Evolutionary conservation across 768 basidiomycete species (phyloP).

Genomic region (Boletus fagicola): DNA sequence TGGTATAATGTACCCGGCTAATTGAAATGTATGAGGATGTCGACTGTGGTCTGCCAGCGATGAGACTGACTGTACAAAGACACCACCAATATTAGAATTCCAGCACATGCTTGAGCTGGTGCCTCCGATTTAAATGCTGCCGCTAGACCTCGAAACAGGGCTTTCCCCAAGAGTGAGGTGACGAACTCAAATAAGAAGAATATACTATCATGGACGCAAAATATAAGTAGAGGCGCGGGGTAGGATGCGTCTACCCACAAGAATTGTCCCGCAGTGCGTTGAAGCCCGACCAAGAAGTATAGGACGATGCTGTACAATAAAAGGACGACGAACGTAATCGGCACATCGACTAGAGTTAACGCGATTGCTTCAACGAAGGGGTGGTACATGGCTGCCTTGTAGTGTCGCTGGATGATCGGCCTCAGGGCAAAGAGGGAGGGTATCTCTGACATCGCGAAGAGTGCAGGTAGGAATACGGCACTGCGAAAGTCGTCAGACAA

Average conservation of each 20-base stretch:
- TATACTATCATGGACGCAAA: constrained; percentile 36
- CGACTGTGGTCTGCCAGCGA: too few species aligned
- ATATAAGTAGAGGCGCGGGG: constrained; percentile 9
- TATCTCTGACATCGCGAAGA: constrained; percentile 60
- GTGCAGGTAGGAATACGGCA: constrained; percentile 54
- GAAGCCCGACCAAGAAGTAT: constrained; percentile 63
- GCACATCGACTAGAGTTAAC: constrained; percentile 47
- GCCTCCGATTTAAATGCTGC: constrained; percentile 58
- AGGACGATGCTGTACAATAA: constrained; percentile 41
- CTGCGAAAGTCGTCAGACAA: constrained; percentile 29
- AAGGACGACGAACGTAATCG: constrained; percentile 39
- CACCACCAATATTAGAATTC: constrained; percentile 51
- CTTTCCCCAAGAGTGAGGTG: constrained; percentile 66
- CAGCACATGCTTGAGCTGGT: constrained; percentile 60
- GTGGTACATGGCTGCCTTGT: constrained; percentile 48
- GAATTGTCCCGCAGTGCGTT: constrained; percentile 55
- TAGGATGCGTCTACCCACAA: constrained; percentile 47
- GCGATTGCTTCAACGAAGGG: constrained; percentile 48
- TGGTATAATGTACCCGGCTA: constrained; percentile 57
- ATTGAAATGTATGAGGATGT: not conserved
- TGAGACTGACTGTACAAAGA: constrained; percentile 42
- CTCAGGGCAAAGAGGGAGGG: constrained; percentile 47
- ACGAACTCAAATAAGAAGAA: constrained; percentile 58
- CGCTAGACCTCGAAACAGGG: constrained; percentile 69
- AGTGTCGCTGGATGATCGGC: constrained; percentile 44